These are phyloP conservation scores for Diaporthe vaccinii DNA, from an alignment of 2,329 filamentous ascomycete genomes.

Conservation along the genomic window DNA sequence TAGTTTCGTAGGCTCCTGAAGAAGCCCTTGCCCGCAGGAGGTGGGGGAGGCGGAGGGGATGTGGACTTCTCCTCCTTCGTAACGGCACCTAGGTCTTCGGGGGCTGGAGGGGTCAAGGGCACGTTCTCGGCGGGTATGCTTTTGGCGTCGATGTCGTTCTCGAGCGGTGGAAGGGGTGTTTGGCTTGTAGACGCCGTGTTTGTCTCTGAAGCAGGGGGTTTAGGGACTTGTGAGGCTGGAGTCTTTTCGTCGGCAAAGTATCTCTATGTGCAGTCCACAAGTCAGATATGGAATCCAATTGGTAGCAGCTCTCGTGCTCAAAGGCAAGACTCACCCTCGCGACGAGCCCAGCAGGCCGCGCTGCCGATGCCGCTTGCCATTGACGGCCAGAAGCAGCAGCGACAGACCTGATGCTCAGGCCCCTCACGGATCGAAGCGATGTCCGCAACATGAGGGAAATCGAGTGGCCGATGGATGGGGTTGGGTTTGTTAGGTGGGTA, in stretches of 20 bases:
- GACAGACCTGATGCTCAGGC: constrained; percentile 67
- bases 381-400: constrained; percentile 68
- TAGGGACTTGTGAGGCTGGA: constrained; percentile 60
- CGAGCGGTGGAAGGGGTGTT: constrained; percentile 51
- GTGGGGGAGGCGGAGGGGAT: constrained; percentile 52
- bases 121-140: constrained; percentile 55
- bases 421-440: constrained; percentile 75
- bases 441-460: constrained; percentile 77
- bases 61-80: constrained; percentile 44
- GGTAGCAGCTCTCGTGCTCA: constrained; percentile 44
- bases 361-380: constrained; percentile 64
- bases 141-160: constrained; percentile 55
- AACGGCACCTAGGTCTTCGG: constrained; percentile 45
- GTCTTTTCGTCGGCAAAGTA: constrained; percentile 69
- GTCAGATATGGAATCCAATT: constrained; percentile 40
- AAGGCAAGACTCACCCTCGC: constrained; percentile 53
- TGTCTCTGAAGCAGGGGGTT: constrained; percentile 67
- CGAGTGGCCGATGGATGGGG: constrained; percentile 53
- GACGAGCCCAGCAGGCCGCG: constrained; percentile 54
- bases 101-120: constrained; percentile 56
- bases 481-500: constrained; percentile 34
- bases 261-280: constrained; percentile 58
- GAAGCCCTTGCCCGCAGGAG: constrained; percentile 69
- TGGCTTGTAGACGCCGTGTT: constrained; percentile 62
- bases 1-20: constrained; percentile 82